Percentiles rank a stretch among this genome's conserved stretches.
phyloP scores from a whole-genome alignment of 2,329 filamentous ascomycete genomes.

The Xylaria sp. region DNA sequence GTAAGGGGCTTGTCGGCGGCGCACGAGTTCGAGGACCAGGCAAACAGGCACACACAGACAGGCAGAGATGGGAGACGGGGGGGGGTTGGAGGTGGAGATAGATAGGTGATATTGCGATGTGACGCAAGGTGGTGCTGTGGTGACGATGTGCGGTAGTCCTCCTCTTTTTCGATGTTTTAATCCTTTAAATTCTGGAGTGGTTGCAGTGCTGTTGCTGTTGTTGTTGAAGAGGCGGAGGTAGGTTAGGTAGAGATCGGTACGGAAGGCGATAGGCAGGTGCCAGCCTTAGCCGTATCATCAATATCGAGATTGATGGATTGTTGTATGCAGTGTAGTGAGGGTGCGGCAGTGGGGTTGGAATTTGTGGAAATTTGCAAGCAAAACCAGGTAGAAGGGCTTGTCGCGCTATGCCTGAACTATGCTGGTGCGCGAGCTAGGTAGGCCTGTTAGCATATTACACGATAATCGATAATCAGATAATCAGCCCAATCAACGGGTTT shows the following conservation, averaged over 20 bases:
- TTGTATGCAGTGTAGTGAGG: slow-evolving; percentile 15
- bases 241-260: not conserved
- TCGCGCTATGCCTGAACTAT: not conserved
- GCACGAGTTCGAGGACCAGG: not conserved
- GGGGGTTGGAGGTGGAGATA: not conserved
- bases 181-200: not conserved
- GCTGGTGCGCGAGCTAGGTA: slow-evolving; percentile 9
- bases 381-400: slow-evolving; percentile 18
- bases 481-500: not conserved
- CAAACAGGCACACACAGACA: not conserved
- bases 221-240: not conserved
- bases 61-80: not conserved
- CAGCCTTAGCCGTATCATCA: not conserved
- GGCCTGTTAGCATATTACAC: not conserved
- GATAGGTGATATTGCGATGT: slow-evolving; percentile 3
- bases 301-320: slow-evolving; percentile 17
- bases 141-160: slow-evolving; percentile 12
- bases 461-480: not conserved
- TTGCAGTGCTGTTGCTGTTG: not conserved
- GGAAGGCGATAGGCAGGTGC: not conserved
- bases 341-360: not conserved
- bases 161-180: not conserved
- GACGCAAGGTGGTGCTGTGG: not conserved
- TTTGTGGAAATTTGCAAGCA: slow-evolving; percentile 11
- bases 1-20: not conserved